phyloP scores from a whole-genome alignment of 768 basidiomycete genomes.

The Trametes punicea region DNA sequence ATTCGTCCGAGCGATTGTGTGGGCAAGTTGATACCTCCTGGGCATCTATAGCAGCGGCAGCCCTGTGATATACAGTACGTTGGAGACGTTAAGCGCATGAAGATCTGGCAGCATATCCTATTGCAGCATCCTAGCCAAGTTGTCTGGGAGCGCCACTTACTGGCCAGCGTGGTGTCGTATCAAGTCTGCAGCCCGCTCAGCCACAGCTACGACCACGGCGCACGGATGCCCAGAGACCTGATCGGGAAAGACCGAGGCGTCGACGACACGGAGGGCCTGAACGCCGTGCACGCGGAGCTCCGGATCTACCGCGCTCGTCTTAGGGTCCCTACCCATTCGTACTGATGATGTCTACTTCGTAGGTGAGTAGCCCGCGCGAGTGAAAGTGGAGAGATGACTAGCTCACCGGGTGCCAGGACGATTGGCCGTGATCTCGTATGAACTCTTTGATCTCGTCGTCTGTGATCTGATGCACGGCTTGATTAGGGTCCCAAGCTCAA shows the following conservation, averaged over 20 bases:
- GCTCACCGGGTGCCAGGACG: constrained; percentile 25
- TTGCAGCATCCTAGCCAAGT: too few species aligned
- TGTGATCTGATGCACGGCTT: constrained; percentile 5
- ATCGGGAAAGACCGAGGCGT: constrained; percentile 13
- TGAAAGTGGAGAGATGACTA: not conserved
- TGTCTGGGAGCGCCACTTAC: not conserved
- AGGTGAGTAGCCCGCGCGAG: not conserved
- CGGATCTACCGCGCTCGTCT: constrained; percentile 41
- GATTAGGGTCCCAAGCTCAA: not conserved
- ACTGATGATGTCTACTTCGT: constrained; percentile 30
- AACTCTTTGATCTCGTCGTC: constrained; percentile 10
- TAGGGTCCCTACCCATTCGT: constrained; percentile 30
- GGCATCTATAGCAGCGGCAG: too few species aligned
- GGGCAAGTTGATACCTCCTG: too few species aligned
- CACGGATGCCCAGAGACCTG: constrained; percentile 17
- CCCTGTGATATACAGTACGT: too few species aligned
- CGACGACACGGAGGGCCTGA: constrained; percentile 36
- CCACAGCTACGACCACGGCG: constrained; percentile 16
- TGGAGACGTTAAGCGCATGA: too few species aligned
- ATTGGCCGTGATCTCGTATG: not conserved
- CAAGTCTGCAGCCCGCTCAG: constrained; percentile 19
- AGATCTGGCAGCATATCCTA: too few species aligned
- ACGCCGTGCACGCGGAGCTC: constrained; percentile 42
- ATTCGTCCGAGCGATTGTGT: too few species aligned
- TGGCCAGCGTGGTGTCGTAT: constrained; percentile 27